These are phyloP conservation scores for Ceratobasidium papillatum DNA, from an alignment of 1,284 basidiomycete genomes.

Conservation along the genomic window DNA sequence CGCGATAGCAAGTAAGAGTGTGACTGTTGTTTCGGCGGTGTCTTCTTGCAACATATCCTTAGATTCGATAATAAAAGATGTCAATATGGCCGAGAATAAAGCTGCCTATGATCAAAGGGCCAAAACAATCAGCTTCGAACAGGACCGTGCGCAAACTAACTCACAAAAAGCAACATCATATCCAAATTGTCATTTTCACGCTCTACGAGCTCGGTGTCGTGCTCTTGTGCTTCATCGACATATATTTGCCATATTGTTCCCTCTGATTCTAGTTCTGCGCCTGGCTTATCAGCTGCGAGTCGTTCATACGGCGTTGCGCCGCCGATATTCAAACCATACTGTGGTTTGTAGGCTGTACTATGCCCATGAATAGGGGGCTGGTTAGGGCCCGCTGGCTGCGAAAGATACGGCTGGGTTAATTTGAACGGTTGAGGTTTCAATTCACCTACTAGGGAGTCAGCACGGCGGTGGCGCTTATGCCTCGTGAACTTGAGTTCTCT, in stretches of 20 bases:
- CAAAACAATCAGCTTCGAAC: neutral
- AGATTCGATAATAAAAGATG: conserved; percentile 20
- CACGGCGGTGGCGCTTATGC: neutral
- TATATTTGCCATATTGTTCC: neutral
- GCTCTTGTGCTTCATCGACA: neutral
- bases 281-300: neutral
- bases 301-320: neutral
- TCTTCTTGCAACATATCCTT: conserved; percentile 1
- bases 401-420: too few species aligned
- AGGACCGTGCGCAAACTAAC: neutral
- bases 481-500: neutral
- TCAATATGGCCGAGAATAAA: conserved; percentile 21
- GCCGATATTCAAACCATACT: neutral
- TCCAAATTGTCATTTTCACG: neutral
- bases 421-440: too few species aligned
- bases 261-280: neutral
- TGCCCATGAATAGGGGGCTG: neutral
- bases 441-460: neutral
- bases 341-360: neutral
- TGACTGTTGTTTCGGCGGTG: neutral
- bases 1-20: conserved; percentile 3
- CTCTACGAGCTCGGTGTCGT: neutral
- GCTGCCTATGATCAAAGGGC: conserved; percentile 4
- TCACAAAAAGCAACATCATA: conserved; percentile 11
- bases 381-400: neutral